Percentiles rank a stretch among this genome's conserved stretches.
phyloP scores from a whole-genome alignment of 768 basidiomycete genomes.

The Pulveroboletus sp. region DNA sequence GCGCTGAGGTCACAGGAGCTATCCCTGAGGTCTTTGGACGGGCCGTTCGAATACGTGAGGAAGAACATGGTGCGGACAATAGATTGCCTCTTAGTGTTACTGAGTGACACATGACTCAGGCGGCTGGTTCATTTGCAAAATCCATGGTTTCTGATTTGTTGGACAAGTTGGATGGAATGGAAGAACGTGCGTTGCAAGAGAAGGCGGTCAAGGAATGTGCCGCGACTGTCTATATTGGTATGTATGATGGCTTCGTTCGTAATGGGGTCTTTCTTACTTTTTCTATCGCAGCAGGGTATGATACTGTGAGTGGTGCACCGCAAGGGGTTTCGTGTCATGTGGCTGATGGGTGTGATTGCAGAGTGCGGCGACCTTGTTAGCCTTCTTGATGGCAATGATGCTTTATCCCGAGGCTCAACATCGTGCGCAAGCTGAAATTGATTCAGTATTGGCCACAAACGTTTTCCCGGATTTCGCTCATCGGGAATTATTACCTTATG shows the following conservation, averaged over 20 bases:
- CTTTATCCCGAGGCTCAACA: slow-evolving; percentile 29
- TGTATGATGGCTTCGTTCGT: background rate
- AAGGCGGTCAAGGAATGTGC: slow-evolving; percentile 27
- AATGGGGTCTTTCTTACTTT: background rate
- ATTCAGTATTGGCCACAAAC: slow-evolving; percentile 14
- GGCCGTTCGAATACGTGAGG: slow-evolving; percentile 28
- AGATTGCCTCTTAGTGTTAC: background rate
- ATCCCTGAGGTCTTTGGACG: slow-evolving; percentile 21
- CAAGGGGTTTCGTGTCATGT: background rate
- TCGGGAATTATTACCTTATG: slow-evolving; percentile 23
- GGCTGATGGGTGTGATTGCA: slow-evolving; percentile 1
- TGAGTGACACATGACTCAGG: slow-evolving; percentile 14
- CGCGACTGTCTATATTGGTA: slow-evolving; percentile 32
- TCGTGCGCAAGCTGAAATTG: slow-evolving; percentile 31
- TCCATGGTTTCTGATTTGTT: slow-evolving; percentile 32
- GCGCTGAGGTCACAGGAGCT: slow-evolving; percentile 26
- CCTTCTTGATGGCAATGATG: slow-evolving; percentile 30
- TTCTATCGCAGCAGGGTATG: slow-evolving; percentile 22
- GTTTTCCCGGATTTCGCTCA: slow-evolving; percentile 26
- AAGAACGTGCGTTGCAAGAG: slow-evolving; percentile 17
- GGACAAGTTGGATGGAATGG: slow-evolving; percentile 11
- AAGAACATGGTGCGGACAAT: slow-evolving; percentile 21
- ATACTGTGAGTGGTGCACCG: slow-evolving; percentile 17
- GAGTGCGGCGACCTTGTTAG: slow-evolving; percentile 21
- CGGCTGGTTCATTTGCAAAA: slow-evolving; percentile 19